These are phyloP conservation scores for Cyclanthera cordifolia DNA, from an alignment of 306 rosid genomes.

Conservation along the genomic window DNA sequence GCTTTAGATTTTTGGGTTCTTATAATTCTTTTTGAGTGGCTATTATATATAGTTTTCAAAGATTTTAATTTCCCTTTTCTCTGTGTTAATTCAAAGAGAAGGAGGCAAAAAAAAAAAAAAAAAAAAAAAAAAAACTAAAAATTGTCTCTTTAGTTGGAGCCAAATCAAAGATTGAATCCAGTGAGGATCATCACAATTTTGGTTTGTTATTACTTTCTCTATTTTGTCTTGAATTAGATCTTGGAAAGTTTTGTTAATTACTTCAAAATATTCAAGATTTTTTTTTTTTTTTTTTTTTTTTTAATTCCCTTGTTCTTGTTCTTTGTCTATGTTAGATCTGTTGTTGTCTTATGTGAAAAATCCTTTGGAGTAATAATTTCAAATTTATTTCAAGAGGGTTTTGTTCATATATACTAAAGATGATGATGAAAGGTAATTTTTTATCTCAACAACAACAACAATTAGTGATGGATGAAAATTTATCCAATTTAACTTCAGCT, in stretches of 20 bases:
- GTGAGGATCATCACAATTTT: no score
- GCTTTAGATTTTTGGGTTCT: slow-evolving; percentile 12
- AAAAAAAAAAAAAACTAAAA: neutral
- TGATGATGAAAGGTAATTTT: slow-evolving; percentile 6
- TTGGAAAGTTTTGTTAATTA: neutral
- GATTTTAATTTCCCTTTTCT: slow-evolving; percentile 3
- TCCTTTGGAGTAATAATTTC: neutral
- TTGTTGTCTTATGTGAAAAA: slow-evolving; percentile 10
- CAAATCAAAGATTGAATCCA: no score
- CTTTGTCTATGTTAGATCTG: neutral
- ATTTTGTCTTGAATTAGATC: neutral
- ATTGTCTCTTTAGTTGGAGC: no score
- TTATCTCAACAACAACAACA: neutral
- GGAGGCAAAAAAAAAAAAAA: neutral
- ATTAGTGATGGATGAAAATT: slow-evolving; percentile 41
- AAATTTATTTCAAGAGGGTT: neutral
- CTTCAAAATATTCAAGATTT: no score
- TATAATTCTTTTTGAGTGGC: slow-evolving; percentile 51
- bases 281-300: no score
- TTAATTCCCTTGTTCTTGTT: neutral
- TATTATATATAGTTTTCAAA: slow-evolving; percentile 20
- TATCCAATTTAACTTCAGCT: slow-evolving; percentile 88
- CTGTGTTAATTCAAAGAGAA: no score
- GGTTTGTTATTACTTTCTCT: no score
- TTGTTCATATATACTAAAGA: neutral